Conservation (phyloP, 192 early-diverging fungal species). For the Geranomyces variabilis region DNA sequence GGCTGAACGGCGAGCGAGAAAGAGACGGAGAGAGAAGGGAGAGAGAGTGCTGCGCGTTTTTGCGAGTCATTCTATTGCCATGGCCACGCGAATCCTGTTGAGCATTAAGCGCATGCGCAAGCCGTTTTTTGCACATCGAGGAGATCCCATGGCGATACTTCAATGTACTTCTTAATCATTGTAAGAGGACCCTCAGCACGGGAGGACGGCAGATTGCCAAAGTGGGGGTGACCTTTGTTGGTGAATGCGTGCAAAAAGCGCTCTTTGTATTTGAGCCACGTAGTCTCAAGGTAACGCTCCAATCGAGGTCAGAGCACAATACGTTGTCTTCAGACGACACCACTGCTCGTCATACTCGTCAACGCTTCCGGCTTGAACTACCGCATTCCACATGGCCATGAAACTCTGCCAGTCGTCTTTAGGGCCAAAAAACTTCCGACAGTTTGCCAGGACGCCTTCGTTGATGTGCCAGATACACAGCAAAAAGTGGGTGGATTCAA, state of each 20-base stretch:
- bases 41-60: too few species aligned
- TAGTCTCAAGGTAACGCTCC: neutral
- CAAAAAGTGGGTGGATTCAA: neutral
- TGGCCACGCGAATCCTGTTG: too few species aligned
- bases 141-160: neutral
- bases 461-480: slow-evolving; percentile 13
- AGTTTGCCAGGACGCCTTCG: neutral
- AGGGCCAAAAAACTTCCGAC: neutral
- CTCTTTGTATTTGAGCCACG: slow-evolving; percentile 9
- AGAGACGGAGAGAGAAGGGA: too few species aligned
- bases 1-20: too few species aligned
- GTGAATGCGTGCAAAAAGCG: neutral
- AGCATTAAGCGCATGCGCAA: neutral
- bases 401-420: neutral
- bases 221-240: neutral
- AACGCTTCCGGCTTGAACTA: neutral
- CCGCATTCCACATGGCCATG: neutral
- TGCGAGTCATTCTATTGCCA: too few species aligned
- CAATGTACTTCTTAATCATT: slow-evolving; percentile 8
- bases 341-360: neutral
- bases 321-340: neutral
- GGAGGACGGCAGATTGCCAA: neutral
- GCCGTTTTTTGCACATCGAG: neutral
- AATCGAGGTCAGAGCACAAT: neutral
- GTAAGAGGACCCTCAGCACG: slow-evolving; percentile 3